Conservation (phyloP, 2,329 filamentous ascomycete species). For the Alternaria burnsii region DNA sequence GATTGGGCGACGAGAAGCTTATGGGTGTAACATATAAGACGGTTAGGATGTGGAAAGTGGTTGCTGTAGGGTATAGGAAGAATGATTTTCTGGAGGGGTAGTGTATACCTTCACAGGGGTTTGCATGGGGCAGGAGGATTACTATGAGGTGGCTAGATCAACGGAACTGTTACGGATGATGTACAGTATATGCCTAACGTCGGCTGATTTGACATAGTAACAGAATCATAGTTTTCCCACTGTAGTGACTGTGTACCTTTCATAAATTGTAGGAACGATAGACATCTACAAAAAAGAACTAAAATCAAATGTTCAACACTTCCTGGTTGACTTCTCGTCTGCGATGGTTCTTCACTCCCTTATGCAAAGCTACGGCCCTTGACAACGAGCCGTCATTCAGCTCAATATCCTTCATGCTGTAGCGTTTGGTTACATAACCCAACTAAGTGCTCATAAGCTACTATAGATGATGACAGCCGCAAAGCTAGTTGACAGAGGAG, state of each 20-base stretch:
- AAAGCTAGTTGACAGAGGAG: no score
- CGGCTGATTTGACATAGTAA: not conserved
- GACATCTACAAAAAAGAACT: no score
- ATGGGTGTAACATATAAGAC: not conserved
- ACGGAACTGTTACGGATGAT: no score
- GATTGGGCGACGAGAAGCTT: not conserved
- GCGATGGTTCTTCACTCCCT: not conserved
- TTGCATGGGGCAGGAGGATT: not conserved
- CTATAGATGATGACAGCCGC: no score
- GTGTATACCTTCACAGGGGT: not conserved
- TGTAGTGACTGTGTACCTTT: no score
- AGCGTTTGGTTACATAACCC: no score
- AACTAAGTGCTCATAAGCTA: no score
- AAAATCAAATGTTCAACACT: not conserved
- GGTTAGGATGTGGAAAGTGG: not conserved
- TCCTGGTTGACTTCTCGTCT: no score
- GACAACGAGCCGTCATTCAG: no score
- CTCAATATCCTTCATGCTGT: fast-evolving
- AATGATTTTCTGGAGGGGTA: not conserved
- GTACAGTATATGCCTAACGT: not conserved
- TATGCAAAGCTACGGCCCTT: no score
- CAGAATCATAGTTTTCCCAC: not conserved
- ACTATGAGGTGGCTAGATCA: not conserved
- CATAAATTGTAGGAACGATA: no score
- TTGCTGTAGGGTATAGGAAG: not conserved